Conservation (phyloP, 768 basidiomycete genomes). For the Mycena latifolia region DNA sequence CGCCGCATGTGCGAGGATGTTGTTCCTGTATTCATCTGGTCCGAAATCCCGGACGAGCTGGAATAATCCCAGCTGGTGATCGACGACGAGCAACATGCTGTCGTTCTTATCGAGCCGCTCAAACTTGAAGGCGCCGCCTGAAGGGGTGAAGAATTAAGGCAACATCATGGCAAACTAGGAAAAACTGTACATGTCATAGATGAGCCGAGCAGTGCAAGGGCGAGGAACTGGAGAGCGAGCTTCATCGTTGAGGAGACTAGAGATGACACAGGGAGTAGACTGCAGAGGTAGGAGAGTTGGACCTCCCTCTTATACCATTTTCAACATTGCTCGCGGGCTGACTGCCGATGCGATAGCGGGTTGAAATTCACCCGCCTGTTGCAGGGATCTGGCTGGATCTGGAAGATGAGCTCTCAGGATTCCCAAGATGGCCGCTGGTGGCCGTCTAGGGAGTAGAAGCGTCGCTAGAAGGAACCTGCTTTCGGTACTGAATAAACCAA, state of each 20-base stretch:
- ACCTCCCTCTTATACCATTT: slow-evolving; percentile 21
- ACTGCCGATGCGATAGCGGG: neutral
- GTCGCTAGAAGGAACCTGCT: slow-evolving; percentile 4
- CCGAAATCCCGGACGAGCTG: slow-evolving; percentile 57
- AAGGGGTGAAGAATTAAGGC: neutral
- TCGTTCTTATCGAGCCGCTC: slow-evolving; percentile 60
- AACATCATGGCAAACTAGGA: neutral
- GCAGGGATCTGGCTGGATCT: neutral
- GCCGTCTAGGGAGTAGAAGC: too few species aligned
- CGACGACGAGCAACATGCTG: slow-evolving; percentile 57
- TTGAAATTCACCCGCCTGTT: neutral
- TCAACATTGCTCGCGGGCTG: too few species aligned
- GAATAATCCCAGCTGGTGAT: slow-evolving; percentile 63
- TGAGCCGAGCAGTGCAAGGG: slow-evolving; percentile 15
- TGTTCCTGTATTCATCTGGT: slow-evolving; percentile 55
- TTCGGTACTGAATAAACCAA: too few species aligned
- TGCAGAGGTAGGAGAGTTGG: neutral
- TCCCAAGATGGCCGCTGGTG: neutral
- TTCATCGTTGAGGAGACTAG: slow-evolving; percentile 10
- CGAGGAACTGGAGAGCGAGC: slow-evolving; percentile 8
- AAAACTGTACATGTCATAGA: neutral
- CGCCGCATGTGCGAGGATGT: slow-evolving; percentile 61
- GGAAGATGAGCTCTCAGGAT: slow-evolving; percentile 17
- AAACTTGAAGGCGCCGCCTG: slow-evolving; percentile 41
- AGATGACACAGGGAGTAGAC: neutral